Evolutionary conservation across 176 grass and related monocot species (phyloP), one percentile per base, ranked within the genome.

Genomic region (Bromus sterilis): DNA sequence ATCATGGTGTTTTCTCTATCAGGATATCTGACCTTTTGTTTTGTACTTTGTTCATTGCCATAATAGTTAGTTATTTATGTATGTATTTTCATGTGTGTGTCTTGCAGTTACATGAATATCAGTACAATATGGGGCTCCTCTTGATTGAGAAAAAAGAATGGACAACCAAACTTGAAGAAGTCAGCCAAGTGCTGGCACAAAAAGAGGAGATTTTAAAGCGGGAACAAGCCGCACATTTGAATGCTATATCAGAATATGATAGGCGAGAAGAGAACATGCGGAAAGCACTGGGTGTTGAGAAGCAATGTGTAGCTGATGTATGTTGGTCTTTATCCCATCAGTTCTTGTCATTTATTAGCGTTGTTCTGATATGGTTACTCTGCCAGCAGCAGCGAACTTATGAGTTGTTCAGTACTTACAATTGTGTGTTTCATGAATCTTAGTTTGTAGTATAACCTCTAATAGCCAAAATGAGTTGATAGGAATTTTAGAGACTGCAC

Each of bases 101-200:
- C 23, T 15, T 88, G 77, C 82, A 95, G 93, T 81, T 99, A 71
- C 93, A 93, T 66, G 93, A 91, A 75, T 99, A 99, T 42, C 93
- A 95, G 68, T 93, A 99, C 72, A 99, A 91, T 58, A 93, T 99
- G 96, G 96, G 96, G 4, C 79, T 99, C 28, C 79, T 99, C 39
- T 85, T 99, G 56, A 95, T 99, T 69, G 96, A 99, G 79, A 99
- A 99, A 78, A 99, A 99, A 75, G 93, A 95, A 24, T 95, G 90
- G 89, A 31, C 74, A 67, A 51, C 78, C 77, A 99, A 93, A 74
- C 33, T 88, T 16, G 91, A 91, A 46, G 96, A 95, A 82, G 23
- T 95, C 41, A 91, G 72, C 46, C 72, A 93, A 78, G 79, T n/a
- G 51, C 56, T 98, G 40, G 4, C 79, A 20, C 93, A 91, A 53